These are phyloP conservation scores for Boletus subparvulus DNA, from an alignment of 768 basidiomycete species.

Conservation along the genomic window DNA sequence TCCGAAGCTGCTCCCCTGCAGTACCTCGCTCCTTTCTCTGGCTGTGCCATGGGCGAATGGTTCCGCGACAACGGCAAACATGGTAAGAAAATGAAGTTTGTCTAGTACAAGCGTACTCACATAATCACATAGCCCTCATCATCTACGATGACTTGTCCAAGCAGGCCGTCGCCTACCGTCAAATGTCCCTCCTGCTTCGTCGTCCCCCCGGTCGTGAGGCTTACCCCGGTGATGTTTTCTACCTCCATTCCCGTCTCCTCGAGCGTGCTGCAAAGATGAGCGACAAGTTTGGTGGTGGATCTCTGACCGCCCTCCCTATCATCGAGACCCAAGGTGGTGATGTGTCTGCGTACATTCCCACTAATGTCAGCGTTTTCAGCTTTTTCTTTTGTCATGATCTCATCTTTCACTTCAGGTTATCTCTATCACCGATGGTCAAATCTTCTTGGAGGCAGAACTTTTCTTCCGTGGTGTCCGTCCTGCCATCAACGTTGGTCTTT, in stretches of 20 bases:
- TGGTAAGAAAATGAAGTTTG: slow-evolving; percentile 49
- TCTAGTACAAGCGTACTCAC: slow-evolving; percentile 11
- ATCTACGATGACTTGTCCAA: slow-evolving; percentile 99
- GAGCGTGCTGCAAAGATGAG: slow-evolving; percentile 99
- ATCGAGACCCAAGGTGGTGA: slow-evolving; percentile 99
- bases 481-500: slow-evolving; percentile 99
- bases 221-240: slow-evolving; percentile 99
- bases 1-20: slow-evolving; percentile 99
- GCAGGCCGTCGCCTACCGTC: slow-evolving; percentile 99
- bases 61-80: slow-evolving; percentile 99
- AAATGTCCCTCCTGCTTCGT: slow-evolving; percentile 99
- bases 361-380: slow-evolving; percentile 56
- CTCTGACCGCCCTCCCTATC: slow-evolving; percentile 97
- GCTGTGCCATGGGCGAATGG: slow-evolving; percentile 99
- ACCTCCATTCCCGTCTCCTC: slow-evolving; percentile 99
- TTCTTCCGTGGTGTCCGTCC: slow-evolving; percentile 99
- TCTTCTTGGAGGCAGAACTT: slow-evolving; percentile 99
- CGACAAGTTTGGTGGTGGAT: slow-evolving; percentile 98
- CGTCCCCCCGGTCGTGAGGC: slow-evolving; percentile 99
- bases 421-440: slow-evolving; percentile 99
- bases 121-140: slow-evolving; percentile 68
- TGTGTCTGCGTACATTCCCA: slow-evolving; percentile 99
- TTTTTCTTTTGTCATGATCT: not conserved
- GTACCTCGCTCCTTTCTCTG: slow-evolving; percentile 99
- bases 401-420: slow-evolving; percentile 66